Evolutionary conservation across 2,329 filamentous ascomycete genomes (phyloP), one percentile per base, ranked within the genome.

Genomic region (Ambrosiella xylebori): DNA sequence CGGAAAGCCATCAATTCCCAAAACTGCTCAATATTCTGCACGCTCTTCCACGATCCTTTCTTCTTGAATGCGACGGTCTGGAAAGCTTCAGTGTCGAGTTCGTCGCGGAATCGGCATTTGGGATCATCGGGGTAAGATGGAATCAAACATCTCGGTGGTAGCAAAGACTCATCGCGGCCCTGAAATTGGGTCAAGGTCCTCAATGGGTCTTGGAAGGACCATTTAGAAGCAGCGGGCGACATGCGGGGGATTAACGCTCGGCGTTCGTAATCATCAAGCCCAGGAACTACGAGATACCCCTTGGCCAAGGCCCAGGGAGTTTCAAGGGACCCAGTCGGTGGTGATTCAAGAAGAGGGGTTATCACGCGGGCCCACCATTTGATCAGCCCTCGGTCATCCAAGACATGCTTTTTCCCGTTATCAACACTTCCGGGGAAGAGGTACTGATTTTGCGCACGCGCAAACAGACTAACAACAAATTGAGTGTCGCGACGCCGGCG

Each of bases 1-100:
- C 93, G 78, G 66, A 87, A 97, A 0, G 90, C 85, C 91, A 98
- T 97, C 78, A 95, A 86, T 62, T 98, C 93, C 93, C 93, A 98
- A 66, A 98, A 98, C 64, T 90, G 83, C n/a, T 90, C 86, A 45
- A 98, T 72, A 0, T 82, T 86, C 66, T 78, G 84, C 27, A 96
- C 82, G 61, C 85, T 89, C 67, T 82, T 86, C 93, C 93, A 98
- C 59, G 80, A 76, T 0, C 86, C 86, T 2, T 73, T 71, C 35
- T 73, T 76, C 63, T 79, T 78, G 63, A 77, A 71, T 57, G 71
- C 71, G 4, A 71, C 71, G 1, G 78, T 74, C 37, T 80, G 79
- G 0, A 79, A 76, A 0, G 86, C 76, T 66, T 94, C 88, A 38
- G 91, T 86, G 65, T 98, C 91, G 3, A 98, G 73, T 66, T 97